Conservation (phyloP, 257 asterid genomes). For the Solanum sparsipilum region DNA sequence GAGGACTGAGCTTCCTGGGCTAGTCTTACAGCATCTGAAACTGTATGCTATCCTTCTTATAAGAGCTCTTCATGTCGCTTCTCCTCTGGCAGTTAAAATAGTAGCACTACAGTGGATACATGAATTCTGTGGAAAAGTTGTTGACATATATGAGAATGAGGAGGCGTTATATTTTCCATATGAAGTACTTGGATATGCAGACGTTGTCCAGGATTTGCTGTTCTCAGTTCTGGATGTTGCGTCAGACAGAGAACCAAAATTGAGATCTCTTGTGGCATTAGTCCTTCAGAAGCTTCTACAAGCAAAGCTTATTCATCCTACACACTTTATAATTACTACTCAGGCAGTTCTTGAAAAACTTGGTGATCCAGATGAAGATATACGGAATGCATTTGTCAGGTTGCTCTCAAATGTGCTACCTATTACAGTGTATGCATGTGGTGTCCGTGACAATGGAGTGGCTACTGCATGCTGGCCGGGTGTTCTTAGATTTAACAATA, state of each 20-base stretch:
- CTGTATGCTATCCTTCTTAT: constrained; percentile 46
- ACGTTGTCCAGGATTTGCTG: constrained; percentile 52
- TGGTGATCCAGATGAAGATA: constrained; percentile 80
- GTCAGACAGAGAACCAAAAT: constrained; percentile 81
- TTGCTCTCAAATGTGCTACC: constrained; percentile 69
- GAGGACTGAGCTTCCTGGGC: constrained; percentile 29
- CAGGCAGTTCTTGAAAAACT: constrained; percentile 72
- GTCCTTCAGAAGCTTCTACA: constrained; percentile 65
- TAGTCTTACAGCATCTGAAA: constrained; percentile 49
- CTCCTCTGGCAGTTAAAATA: constrained; percentile 75
- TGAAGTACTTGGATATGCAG: constrained; percentile 57
- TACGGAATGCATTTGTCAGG: constrained; percentile 52
- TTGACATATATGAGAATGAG: constrained; percentile 25
- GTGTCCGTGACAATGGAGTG: constrained; percentile 48
- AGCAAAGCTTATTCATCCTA: constrained; percentile 79
- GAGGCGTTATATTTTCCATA: constrained; percentile 50
- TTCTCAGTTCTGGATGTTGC: constrained; percentile 61
- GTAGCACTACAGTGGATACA: constrained; percentile 75
- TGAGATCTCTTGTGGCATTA: constrained; percentile 60
- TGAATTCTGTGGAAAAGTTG: constrained; percentile 55
- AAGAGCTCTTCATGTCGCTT: constrained; percentile 50
- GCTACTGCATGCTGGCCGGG: constrained; percentile 33
- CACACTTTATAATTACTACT: constrained; percentile 52
- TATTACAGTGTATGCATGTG: constrained; percentile 51
- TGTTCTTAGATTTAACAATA: constrained; percentile 26